phyloP scores from a whole-genome alignment of 2,329 filamentous ascomycete genomes.

The Phoma sp. region DNA sequence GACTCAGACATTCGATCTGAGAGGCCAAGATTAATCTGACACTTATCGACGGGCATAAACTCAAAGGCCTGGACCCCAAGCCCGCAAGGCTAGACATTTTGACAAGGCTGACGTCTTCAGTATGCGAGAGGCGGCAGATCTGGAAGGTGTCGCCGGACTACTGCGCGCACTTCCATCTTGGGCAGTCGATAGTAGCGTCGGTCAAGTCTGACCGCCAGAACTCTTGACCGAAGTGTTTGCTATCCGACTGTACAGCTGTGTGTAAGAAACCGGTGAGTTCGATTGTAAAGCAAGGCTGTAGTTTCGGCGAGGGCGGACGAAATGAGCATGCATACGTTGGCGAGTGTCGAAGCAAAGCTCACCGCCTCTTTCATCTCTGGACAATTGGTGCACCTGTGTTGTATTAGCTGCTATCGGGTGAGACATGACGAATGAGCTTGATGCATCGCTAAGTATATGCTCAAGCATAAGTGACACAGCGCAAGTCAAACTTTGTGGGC shows the following conservation, averaged over 20 bases:
- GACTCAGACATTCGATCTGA: not conserved
- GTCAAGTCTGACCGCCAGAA: not conserved
- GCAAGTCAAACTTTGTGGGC: conserved; percentile 2
- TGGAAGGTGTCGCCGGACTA: conserved; percentile 3
- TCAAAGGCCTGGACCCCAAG: not conserved
- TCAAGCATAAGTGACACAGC: conserved; percentile 10
- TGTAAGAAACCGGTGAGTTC: conserved; percentile 17
- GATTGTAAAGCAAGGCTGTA: not conserved
- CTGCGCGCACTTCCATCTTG: not conserved
- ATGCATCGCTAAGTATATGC: not conserved
- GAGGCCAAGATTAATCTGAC: not conserved
- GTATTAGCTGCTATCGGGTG: not conserved
- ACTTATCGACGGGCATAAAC: not conserved
- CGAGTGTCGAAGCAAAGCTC: conserved; percentile 2
- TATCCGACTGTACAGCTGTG: not conserved
- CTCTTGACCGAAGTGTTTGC: not conserved
- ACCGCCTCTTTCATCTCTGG: conserved; percentile 7
- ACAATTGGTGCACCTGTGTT: not conserved
- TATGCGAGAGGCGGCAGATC: conserved; percentile 2
- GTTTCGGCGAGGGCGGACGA: not conserved
- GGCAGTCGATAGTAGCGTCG: conserved; percentile 2
- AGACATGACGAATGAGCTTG: conserved; percentile 2
- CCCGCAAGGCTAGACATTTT: not conserved
- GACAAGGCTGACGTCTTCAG: not conserved
- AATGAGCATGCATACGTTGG: not conserved